Evolutionary conservation across 208 protist genomes (phyloP).

Genomic region (Tritrichomonas foetus): DNA sequence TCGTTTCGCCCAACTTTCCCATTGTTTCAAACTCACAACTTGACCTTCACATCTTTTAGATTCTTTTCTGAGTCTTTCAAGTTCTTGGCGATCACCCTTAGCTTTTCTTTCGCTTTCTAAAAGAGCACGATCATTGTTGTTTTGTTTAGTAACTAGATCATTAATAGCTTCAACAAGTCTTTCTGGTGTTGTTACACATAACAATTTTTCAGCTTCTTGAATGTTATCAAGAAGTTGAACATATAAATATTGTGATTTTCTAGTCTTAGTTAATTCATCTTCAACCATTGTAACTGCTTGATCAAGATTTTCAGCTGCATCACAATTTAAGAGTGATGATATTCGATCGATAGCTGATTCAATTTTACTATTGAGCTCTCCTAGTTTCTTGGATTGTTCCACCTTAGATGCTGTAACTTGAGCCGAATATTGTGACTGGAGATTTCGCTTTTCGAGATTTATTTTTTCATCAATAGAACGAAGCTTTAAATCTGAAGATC

Average conservation of each 20-base stretch:
- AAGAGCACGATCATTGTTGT: neutral
- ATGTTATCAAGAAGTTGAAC: neutral
- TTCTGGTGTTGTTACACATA: neutral
- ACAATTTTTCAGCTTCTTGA: neutral
- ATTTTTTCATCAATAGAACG: neutral
- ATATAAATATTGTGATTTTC: neutral
- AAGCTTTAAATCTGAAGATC: neutral
- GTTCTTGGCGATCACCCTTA: neutral
- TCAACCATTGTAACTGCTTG: neutral
- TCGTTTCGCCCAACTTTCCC: slow-evolving; percentile 37
- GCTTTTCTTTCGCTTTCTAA: neutral
- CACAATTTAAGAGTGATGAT: neutral
- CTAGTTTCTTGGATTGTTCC: neutral
- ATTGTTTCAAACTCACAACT: neutral
- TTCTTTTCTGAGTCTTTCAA: neutral
- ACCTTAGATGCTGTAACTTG: neutral
- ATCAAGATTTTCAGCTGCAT: neutral
- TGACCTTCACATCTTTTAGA: neutral
- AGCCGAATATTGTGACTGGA: neutral
- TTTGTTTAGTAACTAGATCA: neutral
- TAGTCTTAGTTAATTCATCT: neutral
- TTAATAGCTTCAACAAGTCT: neutral
- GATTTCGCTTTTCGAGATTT: neutral
- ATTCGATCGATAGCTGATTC: neutral
- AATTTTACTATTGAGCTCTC: neutral